phyloP scores from a whole-genome alignment of 192 early-diverging fungal species.

The Polychytrium aggregatum region DNA sequence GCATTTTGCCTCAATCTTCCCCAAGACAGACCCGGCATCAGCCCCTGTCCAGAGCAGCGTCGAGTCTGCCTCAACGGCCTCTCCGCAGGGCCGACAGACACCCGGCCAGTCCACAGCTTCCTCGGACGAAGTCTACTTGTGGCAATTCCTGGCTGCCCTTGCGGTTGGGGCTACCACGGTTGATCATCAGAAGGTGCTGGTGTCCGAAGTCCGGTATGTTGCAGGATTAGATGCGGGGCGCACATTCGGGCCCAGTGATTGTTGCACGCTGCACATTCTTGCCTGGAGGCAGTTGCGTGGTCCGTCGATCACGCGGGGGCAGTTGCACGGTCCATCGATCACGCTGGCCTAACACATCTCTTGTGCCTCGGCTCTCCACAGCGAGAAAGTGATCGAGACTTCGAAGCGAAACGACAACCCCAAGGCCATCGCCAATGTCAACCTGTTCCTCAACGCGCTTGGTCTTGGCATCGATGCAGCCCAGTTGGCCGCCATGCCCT shows the following conservation, averaged over 20 bases:
- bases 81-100: too few relatives aligned
- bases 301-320: too few relatives aligned
- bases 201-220: constrained; percentile 75
- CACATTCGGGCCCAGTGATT: too few relatives aligned
- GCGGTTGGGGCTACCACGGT: constrained; percentile 79
- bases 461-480: constrained; percentile 75
- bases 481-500: constrained; percentile 47
- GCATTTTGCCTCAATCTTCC: constrained; percentile 70
- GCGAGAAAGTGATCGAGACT: constrained; percentile 75
- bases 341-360: neutral
- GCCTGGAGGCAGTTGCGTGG: too few relatives aligned
- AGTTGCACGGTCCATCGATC: too few relatives aligned
- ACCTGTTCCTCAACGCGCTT: constrained; percentile 90
- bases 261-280: too few relatives aligned
- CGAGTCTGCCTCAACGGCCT: neutral
- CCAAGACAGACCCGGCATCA: constrained; percentile 19
- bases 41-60: too few relatives aligned
- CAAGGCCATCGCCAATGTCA: constrained; percentile 70
- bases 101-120: constrained; percentile 21
- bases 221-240: too few relatives aligned
- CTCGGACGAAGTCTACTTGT: constrained; percentile 79
- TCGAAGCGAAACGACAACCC: constrained; percentile 45
- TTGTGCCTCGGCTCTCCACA: constrained; percentile 8
- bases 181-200: constrained; percentile 87
- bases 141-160: constrained; percentile 96